These are phyloP conservation scores for Nicotiana tomentosiformis DNA, from an alignment of 257 asterid species.

Conservation along the genomic window DNA sequence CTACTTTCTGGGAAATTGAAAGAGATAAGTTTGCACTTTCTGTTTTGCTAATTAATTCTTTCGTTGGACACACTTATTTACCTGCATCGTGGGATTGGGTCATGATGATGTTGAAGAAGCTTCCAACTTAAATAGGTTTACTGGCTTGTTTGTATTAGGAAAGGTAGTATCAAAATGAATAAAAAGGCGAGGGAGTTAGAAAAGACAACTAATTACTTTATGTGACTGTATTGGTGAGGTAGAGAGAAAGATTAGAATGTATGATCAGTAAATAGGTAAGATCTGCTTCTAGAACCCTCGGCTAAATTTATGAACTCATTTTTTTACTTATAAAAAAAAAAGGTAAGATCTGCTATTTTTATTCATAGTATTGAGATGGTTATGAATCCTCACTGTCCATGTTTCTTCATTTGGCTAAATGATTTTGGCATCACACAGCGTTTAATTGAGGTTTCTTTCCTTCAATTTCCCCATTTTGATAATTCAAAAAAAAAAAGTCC, in stretches of 20 bases:
- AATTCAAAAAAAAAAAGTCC: no score
- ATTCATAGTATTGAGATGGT: neutral
- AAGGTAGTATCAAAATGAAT: neutral
- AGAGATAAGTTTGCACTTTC: neutral
- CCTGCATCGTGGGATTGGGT: neutral
- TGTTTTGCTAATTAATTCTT: neutral
- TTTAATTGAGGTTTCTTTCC: no score
- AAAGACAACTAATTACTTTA: neutral
- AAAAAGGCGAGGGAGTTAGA: neutral
- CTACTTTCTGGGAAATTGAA: neutral
- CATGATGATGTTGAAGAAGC: neutral
- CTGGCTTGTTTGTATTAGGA: no score
- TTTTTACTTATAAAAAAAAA: no score
- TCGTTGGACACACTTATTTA: neutral
- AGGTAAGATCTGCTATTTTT: no score
- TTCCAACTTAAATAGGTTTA: no score
- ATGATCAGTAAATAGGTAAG: neutral
- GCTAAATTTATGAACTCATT: no score
- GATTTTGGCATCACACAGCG: no score
- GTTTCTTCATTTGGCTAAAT: no score
- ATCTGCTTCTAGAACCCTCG: neutral
- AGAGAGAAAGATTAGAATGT: neutral
- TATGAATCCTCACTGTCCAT: no score
- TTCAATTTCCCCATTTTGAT: no score
- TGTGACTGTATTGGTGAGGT: neutral